phyloP scores from a whole-genome alignment of 257 asterid species.

The Orobanche coerulescens region DNA sequence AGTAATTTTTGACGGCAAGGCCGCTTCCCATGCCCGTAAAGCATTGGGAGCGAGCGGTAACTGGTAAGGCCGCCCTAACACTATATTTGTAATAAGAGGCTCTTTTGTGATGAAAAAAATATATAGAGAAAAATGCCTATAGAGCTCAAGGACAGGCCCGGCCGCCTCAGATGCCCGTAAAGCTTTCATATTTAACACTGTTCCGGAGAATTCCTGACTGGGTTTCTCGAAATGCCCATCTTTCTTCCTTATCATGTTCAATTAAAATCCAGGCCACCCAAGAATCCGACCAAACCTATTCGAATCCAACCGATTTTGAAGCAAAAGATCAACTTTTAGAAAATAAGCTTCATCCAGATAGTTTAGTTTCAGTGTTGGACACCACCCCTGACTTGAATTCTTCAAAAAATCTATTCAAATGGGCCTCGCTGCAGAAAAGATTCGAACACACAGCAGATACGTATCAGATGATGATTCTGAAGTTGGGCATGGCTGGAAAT shows the following conservation, averaged over 20 bases:
- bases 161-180: conserved; percentile 58
- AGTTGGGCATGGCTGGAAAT: conserved; percentile 70
- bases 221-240: conserved; percentile 29
- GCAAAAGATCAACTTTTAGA: conserved; percentile 43
- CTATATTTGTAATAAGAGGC: too few relatives aligned
- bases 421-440: conserved; percentile 66
- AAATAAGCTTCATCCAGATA: conserved; percentile 52
- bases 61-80: too few relatives aligned
- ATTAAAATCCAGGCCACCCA: conserved; percentile 24
- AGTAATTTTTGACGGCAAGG: too few relatives aligned
- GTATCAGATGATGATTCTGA: conserved; percentile 54
- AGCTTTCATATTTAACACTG: conserved; percentile 35
- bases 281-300: conserved; percentile 35
- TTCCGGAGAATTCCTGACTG: conserved; percentile 38
- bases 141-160: too few relatives aligned
- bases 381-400: conserved; percentile 61
- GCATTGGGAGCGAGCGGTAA: too few relatives aligned
- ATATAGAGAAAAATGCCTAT: too few relatives aligned
- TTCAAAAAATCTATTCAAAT: conserved; percentile 57
- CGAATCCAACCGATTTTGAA: conserved; percentile 39
- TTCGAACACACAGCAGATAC: conserved; percentile 57
- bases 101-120: too few relatives aligned
- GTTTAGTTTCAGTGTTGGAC: conserved; percentile 40
- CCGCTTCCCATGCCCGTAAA: too few relatives aligned
- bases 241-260: conserved; percentile 58